A percentile compares a stretch with the other conserved stretches of the same genome.
These are phyloP conservation scores for Hemileccinum rubropunctum DNA, from an alignment of 768 basidiomycete species.

Conservation along the genomic window DNA sequence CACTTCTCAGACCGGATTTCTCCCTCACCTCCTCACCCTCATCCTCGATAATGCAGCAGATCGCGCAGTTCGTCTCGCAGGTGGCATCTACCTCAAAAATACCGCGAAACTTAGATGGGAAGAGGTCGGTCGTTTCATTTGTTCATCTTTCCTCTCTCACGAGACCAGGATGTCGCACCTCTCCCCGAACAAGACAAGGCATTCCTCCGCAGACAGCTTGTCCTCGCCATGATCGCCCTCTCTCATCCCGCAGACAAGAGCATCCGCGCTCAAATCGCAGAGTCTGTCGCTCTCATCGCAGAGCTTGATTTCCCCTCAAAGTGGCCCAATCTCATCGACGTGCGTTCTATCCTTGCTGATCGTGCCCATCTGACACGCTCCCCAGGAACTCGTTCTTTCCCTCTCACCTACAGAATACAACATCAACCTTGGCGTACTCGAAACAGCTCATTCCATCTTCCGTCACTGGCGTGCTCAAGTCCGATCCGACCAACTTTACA, in stretches of 20 bases:
- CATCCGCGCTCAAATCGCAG: conserved; percentile 84
- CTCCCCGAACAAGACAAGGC: conserved; percentile 70
- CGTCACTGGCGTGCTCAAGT: conserved; percentile 89
- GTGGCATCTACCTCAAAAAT: conserved; percentile 91
- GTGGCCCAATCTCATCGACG: conserved; percentile 90
- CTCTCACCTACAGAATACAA: conserved; percentile 80
- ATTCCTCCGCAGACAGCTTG: conserved; percentile 69
- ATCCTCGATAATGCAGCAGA: conserved; percentile 66
- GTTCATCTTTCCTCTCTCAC: neutral
- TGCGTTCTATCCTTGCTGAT: conserved; percentile 41
- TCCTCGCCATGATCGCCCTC: conserved; percentile 89
- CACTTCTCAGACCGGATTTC: conserved; percentile 75
- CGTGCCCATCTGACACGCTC: conserved; percentile 11
- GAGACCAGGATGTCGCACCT: conserved; percentile 64
- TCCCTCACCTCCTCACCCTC: conserved; percentile 73
- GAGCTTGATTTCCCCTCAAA: conserved; percentile 85
- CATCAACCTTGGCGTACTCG: conserved; percentile 84
- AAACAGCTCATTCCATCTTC: conserved; percentile 97
- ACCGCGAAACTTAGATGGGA: conserved; percentile 85
- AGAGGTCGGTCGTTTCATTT: conserved; percentile 53
- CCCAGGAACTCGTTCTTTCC: conserved; percentile 83
- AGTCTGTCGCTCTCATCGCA: conserved; percentile 90
- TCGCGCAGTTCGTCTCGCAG: conserved; percentile 75
- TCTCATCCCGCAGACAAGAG: conserved; percentile 70
- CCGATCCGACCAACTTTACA: conserved; percentile 81